Evolutionary conservation across 345 rosid species (phyloP).

Genomic region (Moricandia arvensis): DNA sequence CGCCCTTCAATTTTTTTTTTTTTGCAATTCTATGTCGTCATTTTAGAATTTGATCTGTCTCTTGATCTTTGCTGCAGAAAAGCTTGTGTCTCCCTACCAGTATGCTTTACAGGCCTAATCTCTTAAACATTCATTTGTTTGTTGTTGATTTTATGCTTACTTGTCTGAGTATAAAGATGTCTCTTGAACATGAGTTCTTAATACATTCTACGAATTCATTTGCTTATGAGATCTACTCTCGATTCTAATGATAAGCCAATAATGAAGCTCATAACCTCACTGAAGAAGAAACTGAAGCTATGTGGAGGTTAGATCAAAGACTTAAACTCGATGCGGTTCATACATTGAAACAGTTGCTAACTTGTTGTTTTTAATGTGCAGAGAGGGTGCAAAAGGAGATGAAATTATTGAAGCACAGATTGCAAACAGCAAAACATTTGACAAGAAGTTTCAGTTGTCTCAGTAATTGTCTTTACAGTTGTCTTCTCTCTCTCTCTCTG

Average conservation of each 20-base stretch:
- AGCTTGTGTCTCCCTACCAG: too few relatives aligned
- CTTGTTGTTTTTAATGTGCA: slow-evolving; percentile 13
- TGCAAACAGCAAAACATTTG: too few relatives aligned
- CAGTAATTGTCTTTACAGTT: slow-evolving; percentile 47
- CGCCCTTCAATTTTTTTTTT: not conserved
- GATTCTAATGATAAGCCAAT: slow-evolving; percentile 7
- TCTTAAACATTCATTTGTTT: not conserved
- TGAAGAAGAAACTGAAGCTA: slow-evolving; percentile 77
- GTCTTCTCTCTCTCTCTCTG: not conserved
- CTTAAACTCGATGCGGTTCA: not conserved
- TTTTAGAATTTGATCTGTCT: slow-evolving; percentile 15
- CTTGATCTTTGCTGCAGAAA: not conserved
- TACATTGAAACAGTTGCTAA: not conserved
- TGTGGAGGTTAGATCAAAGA: slow-evolving; percentile 55
- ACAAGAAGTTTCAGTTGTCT: too few relatives aligned
- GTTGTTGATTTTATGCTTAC: slow-evolving; percentile 15
- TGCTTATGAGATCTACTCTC: not conserved
- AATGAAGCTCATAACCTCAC: slow-evolving; percentile 78
- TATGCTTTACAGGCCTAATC: not conserved
- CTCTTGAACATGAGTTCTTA: slow-evolving; percentile 6
- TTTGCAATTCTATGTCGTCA: slow-evolving; percentile 16
- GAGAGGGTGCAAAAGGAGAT: too few relatives aligned
- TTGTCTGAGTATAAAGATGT: slow-evolving; percentile 8
- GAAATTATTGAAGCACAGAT: too few relatives aligned
- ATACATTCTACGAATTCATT: slow-evolving; percentile 5